Percentiles rank a stretch among this genome's conserved stretches.
Evolutionary conservation across 352 stramenopile species (phyloP).

Genomic region (Pythium aphanidermatum): DNA sequence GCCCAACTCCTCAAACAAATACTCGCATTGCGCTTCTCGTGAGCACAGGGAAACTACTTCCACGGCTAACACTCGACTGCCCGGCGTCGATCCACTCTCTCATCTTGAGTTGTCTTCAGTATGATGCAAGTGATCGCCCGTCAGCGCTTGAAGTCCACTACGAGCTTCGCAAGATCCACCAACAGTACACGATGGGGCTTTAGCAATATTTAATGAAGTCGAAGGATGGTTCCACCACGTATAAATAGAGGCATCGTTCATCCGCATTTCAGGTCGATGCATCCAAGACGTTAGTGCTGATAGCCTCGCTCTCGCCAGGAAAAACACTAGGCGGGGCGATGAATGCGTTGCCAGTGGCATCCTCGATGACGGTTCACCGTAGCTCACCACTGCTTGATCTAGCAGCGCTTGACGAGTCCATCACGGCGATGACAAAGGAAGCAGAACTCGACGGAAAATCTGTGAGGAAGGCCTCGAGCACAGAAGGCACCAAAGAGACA

Average conservation of each 20-base stretch:
- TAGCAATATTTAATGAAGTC: no score
- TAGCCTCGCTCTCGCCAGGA: no score
- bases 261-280: no score
- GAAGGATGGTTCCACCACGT: no score
- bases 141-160: conserved; percentile 22
- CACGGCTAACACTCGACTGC: conserved; percentile 8
- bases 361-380: not conserved
- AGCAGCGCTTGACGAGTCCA: not conserved
- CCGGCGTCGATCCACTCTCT: conserved; percentile 12
- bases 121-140: conserved; percentile 12
- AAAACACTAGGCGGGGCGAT: no score
- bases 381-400: conserved; percentile 1
- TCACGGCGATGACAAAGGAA: not conserved
- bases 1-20: not conserved
- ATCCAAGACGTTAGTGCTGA: no score
- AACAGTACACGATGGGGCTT: no score
- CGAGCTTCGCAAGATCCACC: conserved; percentile 15
- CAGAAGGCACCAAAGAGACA: not conserved
- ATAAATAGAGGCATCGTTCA: no score
- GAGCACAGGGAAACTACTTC: conserved; percentile 14
- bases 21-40: conserved; percentile 20
- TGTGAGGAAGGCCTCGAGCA: no score
- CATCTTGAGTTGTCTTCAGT: conserved; percentile 13
- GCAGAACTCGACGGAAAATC: no score
- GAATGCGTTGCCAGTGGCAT: no score